Evolutionary conservation across 2,329 filamentous ascomycete species (phyloP).

Genomic region (Alternaria incomplexa): DNA sequence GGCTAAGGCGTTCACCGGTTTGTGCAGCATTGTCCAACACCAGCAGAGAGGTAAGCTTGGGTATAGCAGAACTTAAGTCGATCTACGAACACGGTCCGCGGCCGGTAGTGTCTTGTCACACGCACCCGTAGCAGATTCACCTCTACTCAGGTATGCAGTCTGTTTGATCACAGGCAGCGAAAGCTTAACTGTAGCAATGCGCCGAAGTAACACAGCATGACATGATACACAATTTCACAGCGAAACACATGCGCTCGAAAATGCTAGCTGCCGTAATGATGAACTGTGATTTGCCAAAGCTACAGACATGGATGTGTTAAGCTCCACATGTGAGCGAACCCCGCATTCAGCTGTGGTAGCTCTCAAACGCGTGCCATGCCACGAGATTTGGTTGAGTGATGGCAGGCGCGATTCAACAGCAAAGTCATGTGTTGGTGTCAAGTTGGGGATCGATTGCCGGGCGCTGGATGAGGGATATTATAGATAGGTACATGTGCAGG

Average conservation of each 20-base stretch:
- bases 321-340: conserved; percentile 36
- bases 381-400: background rate
- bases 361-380: background rate
- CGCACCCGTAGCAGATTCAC: conserved; percentile 4
- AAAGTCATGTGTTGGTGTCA: background rate
- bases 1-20: background rate
- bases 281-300: conserved; percentile 28
- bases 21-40: background rate
- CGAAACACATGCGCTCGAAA: conserved; percentile 10
- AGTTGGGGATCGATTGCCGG: background rate
- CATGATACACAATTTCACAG: conserved; percentile 3
- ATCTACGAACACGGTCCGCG: conserved; percentile 21
- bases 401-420: background rate
- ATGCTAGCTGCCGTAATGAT: conserved; percentile 15
- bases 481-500: conserved; percentile 18
- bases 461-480: conserved; percentile 15
- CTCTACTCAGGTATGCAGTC: background rate
- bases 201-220: conserved; percentile 3
- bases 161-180: background rate
- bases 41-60: background rate
- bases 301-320: conserved; percentile 17
- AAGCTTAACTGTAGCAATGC: background rate
- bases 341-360: conserved; percentile 24
- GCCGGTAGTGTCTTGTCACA: conserved; percentile 26
- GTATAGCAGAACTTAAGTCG: background rate